Conservation (phyloP, 306 rosid species). For the Dalbergia oliveri region DNA sequence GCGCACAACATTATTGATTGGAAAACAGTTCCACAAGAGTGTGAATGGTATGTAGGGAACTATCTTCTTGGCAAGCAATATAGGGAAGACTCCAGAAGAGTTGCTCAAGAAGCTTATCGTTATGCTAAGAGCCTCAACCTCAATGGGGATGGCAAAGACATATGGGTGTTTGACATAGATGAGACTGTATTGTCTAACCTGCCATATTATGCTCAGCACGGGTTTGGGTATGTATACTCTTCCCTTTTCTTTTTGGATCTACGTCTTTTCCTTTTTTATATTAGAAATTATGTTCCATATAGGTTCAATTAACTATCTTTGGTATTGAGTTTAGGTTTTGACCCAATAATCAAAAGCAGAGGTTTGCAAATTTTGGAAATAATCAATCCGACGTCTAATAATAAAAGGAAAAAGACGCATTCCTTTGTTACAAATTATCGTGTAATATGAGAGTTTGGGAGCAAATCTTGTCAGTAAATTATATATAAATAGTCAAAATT, state of each 20-base stretch:
- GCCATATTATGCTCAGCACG: slow-evolving; percentile 52
- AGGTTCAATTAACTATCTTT: too few relatives aligned
- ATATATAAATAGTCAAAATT: too few relatives aligned
- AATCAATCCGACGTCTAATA: too few relatives aligned
- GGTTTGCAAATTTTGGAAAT: too few relatives aligned
- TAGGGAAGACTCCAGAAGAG: slow-evolving; percentile 49
- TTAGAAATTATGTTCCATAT: not conserved
- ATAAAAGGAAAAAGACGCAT: too few relatives aligned
- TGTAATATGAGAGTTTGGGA: too few relatives aligned
- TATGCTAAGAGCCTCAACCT: slow-evolving; percentile 49
- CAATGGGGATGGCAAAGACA: slow-evolving; percentile 38
- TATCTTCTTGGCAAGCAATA: slow-evolving; percentile 48
- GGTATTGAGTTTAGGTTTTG: too few relatives aligned
- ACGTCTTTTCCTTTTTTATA: not conserved
- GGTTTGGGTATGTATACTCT: slow-evolving; percentile 59
- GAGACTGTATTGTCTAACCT: slow-evolving; percentile 61
- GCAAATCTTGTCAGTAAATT: too few relatives aligned
- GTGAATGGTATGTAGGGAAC: slow-evolving; percentile 56
- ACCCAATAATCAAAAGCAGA: too few relatives aligned
- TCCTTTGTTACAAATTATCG: too few relatives aligned
- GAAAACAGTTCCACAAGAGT: slow-evolving; percentile 50
- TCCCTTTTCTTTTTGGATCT: not conserved
- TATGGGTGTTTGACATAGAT: slow-evolving; percentile 64
- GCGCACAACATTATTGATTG: slow-evolving; percentile 55
- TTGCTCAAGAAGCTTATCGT: slow-evolving; percentile 42